Conservation (phyloP, 345 rosid species). For the Reutealis trisperma region DNA sequence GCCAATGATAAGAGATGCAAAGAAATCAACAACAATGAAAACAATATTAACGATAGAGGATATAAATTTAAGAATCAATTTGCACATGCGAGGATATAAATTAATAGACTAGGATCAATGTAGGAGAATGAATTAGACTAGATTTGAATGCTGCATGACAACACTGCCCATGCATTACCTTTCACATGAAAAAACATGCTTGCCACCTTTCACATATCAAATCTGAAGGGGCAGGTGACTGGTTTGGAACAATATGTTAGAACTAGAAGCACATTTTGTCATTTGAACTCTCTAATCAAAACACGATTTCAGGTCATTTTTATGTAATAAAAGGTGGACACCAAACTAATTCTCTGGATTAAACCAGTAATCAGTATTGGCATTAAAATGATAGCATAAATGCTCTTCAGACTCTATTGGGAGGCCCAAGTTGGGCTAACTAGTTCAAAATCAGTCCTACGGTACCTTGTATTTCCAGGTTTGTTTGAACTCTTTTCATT, state of each 20-base stretch:
- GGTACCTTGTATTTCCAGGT: background rate
- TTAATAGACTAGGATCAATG: background rate
- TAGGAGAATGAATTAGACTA: background rate
- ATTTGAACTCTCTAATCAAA: background rate
- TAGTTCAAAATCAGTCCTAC: background rate
- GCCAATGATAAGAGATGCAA: background rate
- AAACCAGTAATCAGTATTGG: background rate
- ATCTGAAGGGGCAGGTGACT: background rate
- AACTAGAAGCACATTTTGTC: background rate
- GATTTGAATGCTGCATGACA: background rate
- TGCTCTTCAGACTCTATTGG: background rate
- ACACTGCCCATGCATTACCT: background rate
- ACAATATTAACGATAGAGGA: background rate
- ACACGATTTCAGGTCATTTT: background rate
- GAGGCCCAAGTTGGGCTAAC: background rate
- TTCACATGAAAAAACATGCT: background rate
- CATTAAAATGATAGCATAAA: background rate
- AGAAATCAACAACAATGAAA: background rate
- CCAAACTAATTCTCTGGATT: background rate
- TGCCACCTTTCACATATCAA: background rate
- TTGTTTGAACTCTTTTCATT: background rate
- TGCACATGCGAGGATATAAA: background rate
- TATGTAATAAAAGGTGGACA: background rate
- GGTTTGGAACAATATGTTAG: background rate
- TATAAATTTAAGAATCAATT: background rate